Base-by-base conservation (phyloP, 345 rosid genomes). In the Ailanthus altissimus region DNA sequence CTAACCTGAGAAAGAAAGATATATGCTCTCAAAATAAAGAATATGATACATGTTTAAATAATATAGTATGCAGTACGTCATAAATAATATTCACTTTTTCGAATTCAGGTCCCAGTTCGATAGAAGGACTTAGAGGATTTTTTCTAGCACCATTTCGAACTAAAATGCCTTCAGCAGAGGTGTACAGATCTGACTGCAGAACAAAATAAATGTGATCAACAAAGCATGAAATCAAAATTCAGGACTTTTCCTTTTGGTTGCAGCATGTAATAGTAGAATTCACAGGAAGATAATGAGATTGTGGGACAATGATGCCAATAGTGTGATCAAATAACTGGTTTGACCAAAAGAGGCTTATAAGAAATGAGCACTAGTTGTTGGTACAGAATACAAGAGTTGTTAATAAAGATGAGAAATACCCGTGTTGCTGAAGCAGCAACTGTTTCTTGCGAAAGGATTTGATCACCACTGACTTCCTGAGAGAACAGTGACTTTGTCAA, bases 111-210 rank as follows among this genome's bases (percentile, higher is more conserved):
- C 94, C 89, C 57, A 90, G 70, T 42, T 77, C 62, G 61, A 90
- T 79, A 58, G 74, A 82, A 68, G 94, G 94, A 75, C 85, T 73
- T 50, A 6, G 58, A 26, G 88, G 88, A 75, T 61, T 85, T 63
- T 73, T 76, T 79, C 91, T 82, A 32, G 77, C 82, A 12, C 80
- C 23, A 58, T 87, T 87, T 69, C 66, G 80, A 64, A 75, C 78
- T 67, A 90, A 75, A 70, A 64, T 25, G 40, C 94, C 92, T 20
- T 83, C 84, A 47, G 32, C 56, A 67, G 50, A 53, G 26, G 82
- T 20, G 81, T 82, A 90, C 45, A 90, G 73, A 81, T 90, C 89
- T 5, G 94, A 90, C 94, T 90, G 94, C 83, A 85, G 60, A 73
- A 78, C 7, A 25, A 57, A n/a, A 79, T 25, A 69, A 72, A 18